Base-by-base conservation (phyloP, 768 basidiomycete genomes). In the Lactarius tabidus region DNA sequence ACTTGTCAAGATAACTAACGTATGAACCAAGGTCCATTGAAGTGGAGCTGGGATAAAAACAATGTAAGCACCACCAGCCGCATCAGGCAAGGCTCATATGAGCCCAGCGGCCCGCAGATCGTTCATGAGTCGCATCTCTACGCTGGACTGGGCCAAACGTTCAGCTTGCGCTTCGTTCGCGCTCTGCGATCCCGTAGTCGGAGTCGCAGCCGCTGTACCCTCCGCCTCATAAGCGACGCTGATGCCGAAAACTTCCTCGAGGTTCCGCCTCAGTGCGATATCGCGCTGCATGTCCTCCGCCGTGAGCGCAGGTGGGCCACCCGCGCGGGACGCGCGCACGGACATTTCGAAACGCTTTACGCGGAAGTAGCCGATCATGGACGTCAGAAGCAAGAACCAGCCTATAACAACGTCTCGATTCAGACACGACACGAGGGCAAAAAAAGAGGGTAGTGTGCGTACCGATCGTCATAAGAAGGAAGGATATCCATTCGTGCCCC, bases 371-470 rank as follows among this genome's bases (percentile, higher is more conserved):
- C 90, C 87, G 35, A 94, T 84, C 61, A 90, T 63, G 39, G 91
- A 93, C 1, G 93, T 89, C 38, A 97, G 80, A 36, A 98, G 80
- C 28, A 98, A 79, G 81, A 96, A 94, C 95, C 95, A 97, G 15
- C 93, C 89, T 90, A 63, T 31, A 23, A 33, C 33, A 33, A 33
- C 1, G 39, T 6, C 28, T 15, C 8, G 3, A 28, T 55, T 2
- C 20, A 39, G 29, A 12, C 5, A 52, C 18, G 35, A 48, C n/a
- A 4, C 53, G 39, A 54, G 31, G 18, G 36, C 26, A 23, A 29
- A 20, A 65, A 48, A 23, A 57, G 29, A 14, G 20, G 1, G 52
- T 29, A 70, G n/a, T 7, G 23, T 0, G 45, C 79, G 59, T 56
- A 88, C 89, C 95, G 53, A 95, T 70, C 1, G 89, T 91, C 90